Evolutionary conservation across 1,284 basidiomycete species (phyloP), one percentile per base, ranked within the genome.

Genomic region (Cryptococcus neoformans): DNA sequence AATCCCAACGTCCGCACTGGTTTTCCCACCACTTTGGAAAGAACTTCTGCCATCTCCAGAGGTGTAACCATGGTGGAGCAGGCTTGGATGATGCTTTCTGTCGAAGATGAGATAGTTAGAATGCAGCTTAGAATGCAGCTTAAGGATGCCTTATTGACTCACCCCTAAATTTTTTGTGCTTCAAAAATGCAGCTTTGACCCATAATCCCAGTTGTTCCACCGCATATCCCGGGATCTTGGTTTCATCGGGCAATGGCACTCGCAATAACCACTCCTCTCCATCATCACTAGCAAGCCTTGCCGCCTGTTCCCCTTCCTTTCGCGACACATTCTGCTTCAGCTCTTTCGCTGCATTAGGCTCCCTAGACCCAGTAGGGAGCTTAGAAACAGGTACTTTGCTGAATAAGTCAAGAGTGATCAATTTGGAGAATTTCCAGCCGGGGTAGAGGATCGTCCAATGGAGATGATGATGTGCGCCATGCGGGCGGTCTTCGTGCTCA

Each of bases 141-240:
- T 3, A 42, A 16, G 12, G 3, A 28, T 28, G 28, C 28, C 28
- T 28, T 28, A 28, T 28, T 28, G 6, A 62, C 67, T 49, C 45
- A 68, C 71, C 70, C 35, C 63, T 57, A 62, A 66, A 73, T 39
- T 61, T 49, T 8, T 61, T 60, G 3, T 68, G 70, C 21, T 66
- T 63, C 45, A 63, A 59, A 36, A 74, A 56, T n/a, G 67, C 68
- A 2, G 58, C 65, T 35, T 69, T 62, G 4, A 70, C 70, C 49
- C 64, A 72, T 6, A 63, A 64, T 12, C 72, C 72, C 38, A 64
- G 69, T 54, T 74, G 70, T 55, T 68, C 67, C 37, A 69, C 59
- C 1, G 67, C 64, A 53, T 60, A 73, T 12, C 62, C 60, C 1
- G 64, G 65, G 14, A 73, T 57, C 2, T 49, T 38, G n/a, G 59